Evolutionary conservation across 2,329 filamentous ascomycete species (phyloP).

Genomic region (Penicillium sp.): DNA sequence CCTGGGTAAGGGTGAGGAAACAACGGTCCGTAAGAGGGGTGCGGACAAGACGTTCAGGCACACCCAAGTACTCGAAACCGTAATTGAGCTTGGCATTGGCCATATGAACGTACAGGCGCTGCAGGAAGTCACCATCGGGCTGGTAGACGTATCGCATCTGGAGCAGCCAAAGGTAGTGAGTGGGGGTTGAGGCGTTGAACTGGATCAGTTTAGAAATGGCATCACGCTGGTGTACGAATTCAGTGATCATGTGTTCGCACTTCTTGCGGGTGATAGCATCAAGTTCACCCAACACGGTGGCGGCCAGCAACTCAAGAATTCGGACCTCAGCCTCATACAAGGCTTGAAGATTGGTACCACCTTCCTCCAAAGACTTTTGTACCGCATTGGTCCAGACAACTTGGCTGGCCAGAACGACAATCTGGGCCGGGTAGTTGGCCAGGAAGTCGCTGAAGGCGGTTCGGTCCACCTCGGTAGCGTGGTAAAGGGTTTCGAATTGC

Average conservation of each 20-base stretch:
- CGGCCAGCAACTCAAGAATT: conserved; percentile 80
- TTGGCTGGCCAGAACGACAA: conserved; percentile 92
- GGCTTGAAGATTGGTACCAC: conserved; percentile 66
- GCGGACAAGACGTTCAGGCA: conserved; percentile 91
- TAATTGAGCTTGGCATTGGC: conserved; percentile 95
- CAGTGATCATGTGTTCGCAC: conserved; percentile 97
- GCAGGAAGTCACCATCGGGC: conserved; percentile 74
- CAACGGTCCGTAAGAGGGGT: conserved; percentile 97
- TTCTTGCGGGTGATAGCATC: conserved; percentile 88
- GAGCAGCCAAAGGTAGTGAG: conserved; percentile 88
- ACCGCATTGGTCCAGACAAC: conserved; percentile 91
- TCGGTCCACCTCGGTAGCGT: conserved; percentile 68
- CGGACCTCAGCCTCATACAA: conserved; percentile 82
- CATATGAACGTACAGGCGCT: conserved; percentile 90
- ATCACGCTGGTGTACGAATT: conserved; percentile 97
- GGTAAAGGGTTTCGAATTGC: conserved; percentile 77
- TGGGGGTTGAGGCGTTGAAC: conserved; percentile 70
- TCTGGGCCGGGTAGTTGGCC: conserved; percentile 81
- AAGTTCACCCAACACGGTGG: conserved; percentile 86
- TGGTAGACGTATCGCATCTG: conserved; percentile 97
- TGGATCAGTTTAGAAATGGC: conserved; percentile 83
- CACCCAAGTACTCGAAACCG: conserved; percentile 96
- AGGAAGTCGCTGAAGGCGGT: conserved; percentile 78
- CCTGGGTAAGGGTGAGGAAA: conserved; percentile 96
- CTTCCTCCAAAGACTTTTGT: conserved; percentile 71